Evolutionary conservation across 169 alveolate genomes (phyloP).

Genomic region (Toxoplasma gondii): DNA sequence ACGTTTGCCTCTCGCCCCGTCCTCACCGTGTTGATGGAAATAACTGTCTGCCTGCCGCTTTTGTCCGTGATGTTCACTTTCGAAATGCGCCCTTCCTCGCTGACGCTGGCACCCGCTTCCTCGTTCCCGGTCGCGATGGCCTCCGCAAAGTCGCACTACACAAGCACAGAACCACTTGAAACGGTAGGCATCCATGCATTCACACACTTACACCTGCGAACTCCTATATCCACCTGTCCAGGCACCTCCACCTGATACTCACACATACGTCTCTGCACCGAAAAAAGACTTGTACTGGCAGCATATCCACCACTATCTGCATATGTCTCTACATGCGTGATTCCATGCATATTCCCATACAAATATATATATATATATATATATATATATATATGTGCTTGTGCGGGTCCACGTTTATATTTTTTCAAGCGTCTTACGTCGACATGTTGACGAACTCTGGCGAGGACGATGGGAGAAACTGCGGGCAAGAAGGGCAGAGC

Average conservation of each 20-base stretch:
- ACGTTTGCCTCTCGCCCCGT: too few species aligned
- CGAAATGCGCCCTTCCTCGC: conserved; percentile 63
- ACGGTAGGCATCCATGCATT: background rate
- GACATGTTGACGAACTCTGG: conserved; percentile 4
- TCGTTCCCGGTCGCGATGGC: background rate
- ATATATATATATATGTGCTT: background rate
- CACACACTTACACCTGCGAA: background rate
- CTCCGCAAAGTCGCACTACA: background rate
- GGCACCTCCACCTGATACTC: too few species aligned
- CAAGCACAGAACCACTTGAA: background rate
- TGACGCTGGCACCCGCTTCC: conserved; percentile 53
- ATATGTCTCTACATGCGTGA: background rate
- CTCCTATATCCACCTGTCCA: background rate
- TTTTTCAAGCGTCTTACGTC: background rate
- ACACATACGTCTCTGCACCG: too few species aligned
- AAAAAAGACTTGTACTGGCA: too few species aligned
- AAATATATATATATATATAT: background rate
- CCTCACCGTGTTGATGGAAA: conserved; percentile 64
- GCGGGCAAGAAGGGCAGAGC: background rate
- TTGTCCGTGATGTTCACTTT: conserved; percentile 56
- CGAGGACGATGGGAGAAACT: conserved; percentile 14
- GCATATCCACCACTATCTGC: background rate
- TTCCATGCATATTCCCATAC: background rate
- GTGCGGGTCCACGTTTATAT: too few species aligned
- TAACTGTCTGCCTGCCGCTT: conserved; percentile 55